Evolutionary conservation across 441 rosid species (phyloP).

Genomic region (Metrosideros polymorpha): DNA sequence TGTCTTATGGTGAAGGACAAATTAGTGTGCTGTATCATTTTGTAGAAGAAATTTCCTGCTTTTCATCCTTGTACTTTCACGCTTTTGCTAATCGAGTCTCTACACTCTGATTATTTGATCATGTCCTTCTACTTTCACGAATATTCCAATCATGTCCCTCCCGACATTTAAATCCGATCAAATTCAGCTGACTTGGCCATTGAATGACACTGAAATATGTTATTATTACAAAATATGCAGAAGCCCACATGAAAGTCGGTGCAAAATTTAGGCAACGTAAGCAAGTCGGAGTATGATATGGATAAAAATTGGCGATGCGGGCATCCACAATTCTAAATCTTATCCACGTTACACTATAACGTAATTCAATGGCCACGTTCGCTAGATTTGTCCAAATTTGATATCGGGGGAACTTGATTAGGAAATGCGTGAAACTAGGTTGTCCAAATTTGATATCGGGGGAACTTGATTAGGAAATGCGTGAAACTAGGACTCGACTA

Average conservation of each 20-base stretch:
- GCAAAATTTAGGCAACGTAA: not conserved
- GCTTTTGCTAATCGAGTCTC: not conserved
- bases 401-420: not conserved
- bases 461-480: not conserved
- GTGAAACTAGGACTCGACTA: not conserved
- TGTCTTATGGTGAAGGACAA: not conserved
- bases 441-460: no score
- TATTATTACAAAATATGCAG: not conserved
- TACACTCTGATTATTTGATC: not conserved
- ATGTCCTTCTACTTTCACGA: not conserved
- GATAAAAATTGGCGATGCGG: not conserved
- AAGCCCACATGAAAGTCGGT: not conserved
- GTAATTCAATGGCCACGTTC: not conserved
- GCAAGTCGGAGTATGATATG: not conserved
- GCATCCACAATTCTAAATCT: not conserved
- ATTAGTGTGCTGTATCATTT: no score
- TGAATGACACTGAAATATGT: not conserved
- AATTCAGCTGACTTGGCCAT: not conserved
- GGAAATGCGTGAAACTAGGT: no score
- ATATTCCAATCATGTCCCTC: not conserved
- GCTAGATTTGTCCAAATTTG: not conserved
- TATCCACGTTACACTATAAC: not conserved
- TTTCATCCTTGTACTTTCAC: not conserved
- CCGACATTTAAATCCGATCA: not conserved
- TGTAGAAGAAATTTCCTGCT: not conserved